Evolutionary conservation across 371 early-diverging fungal species (phyloP).

Genomic region (Mortierella sp.): DNA sequence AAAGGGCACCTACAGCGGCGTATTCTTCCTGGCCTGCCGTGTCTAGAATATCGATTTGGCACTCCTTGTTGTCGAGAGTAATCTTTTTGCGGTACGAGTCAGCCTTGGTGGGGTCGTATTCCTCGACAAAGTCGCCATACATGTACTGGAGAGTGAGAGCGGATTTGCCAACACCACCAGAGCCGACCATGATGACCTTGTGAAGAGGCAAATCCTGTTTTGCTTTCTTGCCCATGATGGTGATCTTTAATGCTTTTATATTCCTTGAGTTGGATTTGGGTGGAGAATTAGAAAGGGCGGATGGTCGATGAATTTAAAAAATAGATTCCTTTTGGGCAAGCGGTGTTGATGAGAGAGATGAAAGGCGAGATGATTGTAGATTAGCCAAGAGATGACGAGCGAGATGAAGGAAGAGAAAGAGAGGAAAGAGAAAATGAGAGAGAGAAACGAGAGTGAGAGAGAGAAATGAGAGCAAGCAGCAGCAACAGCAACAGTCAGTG

Average conservation of each 20-base stretch:
- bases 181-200: constrained; percentile 89
- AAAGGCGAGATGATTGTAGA: not conserved
- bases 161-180: constrained; percentile 91
- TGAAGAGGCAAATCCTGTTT: constrained; percentile 74
- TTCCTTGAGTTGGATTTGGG: too few species aligned
- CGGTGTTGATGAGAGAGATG: not conserved
- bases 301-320: too few species aligned
- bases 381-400: too few species aligned
- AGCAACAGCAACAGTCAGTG: too few species aligned
- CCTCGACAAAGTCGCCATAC: constrained; percentile 92
- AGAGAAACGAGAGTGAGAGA: constrained; percentile 24
- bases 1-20: constrained; percentile 62
- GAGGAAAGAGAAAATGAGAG: not conserved
- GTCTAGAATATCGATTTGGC: constrained; percentile 88
- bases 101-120: constrained; percentile 92
- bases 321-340: too few species aligned
- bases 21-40: constrained; percentile 93
- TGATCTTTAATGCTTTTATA: too few species aligned
- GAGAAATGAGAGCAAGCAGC: constrained; percentile 52
- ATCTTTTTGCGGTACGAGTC: constrained; percentile 80
- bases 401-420: not conserved
- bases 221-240: constrained; percentile 42
- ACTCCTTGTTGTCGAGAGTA: constrained; percentile 71
- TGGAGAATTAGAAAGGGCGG: too few species aligned
- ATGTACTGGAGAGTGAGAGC: constrained; percentile 85